A percentile compares a stretch with the other conserved stretches of the same genome.
Conservation (phyloP, 2,329 filamentous ascomycete genomes). For the Phyllosticta ampelicida region DNA sequence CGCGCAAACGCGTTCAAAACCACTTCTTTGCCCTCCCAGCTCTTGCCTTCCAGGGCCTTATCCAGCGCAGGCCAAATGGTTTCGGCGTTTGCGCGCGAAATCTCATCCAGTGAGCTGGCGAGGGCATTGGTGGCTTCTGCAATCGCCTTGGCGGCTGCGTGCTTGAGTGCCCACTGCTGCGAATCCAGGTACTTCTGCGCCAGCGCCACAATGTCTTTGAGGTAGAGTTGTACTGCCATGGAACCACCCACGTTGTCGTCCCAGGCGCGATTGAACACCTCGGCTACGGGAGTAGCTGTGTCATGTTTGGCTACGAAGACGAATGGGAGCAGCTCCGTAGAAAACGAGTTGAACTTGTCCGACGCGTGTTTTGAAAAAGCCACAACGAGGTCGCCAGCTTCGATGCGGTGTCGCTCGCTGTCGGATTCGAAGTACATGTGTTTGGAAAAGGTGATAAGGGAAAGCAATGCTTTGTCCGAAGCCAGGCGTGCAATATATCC, state of each 20-base stretch:
- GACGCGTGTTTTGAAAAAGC: slow-evolving; percentile 78
- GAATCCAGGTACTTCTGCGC: slow-evolving; percentile 60
- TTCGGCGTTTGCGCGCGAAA: slow-evolving; percentile 49
- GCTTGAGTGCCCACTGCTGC: slow-evolving; percentile 81
- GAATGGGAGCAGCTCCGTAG: slow-evolving; percentile 69
- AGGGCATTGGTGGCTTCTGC: slow-evolving; percentile 50
- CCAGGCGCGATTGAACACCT: slow-evolving; percentile 80
- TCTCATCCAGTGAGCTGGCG: slow-evolving; percentile 38
- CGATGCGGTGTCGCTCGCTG: slow-evolving; percentile 61
- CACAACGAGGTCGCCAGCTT: slow-evolving; percentile 72
- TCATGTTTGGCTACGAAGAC: slow-evolving; percentile 84
- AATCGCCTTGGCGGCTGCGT: slow-evolving; percentile 71
- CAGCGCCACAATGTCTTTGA: slow-evolving; percentile 68
- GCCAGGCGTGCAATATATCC: slow-evolving; percentile 69
- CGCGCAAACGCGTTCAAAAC: slow-evolving; percentile 69
- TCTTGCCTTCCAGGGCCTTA: slow-evolving; percentile 74
- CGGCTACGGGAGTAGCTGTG: slow-evolving; percentile 64
- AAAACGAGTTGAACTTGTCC: slow-evolving; percentile 73
- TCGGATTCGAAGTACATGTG: slow-evolving; percentile 73
- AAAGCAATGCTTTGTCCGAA: slow-evolving; percentile 47
- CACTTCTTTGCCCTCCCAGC: slow-evolving; percentile 83
- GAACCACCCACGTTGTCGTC: slow-evolving; percentile 78
- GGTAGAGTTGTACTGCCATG: slow-evolving; percentile 70
- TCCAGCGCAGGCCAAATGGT: slow-evolving; percentile 75
- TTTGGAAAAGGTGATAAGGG: slow-evolving; percentile 45